Base-by-base conservation (phyloP, 306 rosid species). In the Crotalaria pallida region DNA sequence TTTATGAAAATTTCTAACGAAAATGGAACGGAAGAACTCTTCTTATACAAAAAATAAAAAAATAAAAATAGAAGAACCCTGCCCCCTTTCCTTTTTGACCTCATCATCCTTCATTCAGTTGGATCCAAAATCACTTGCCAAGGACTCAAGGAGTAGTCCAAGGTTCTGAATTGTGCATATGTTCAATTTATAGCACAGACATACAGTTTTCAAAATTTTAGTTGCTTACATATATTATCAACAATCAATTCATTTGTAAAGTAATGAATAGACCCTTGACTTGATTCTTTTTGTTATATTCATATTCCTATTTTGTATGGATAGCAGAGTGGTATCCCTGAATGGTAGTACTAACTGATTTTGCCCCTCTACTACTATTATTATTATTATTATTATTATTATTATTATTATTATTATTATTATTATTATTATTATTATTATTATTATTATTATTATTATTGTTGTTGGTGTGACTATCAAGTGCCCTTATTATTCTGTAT, bases 301-400 rank as follows among this genome's bases (percentile, higher is more conserved):
- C 75, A 60, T 50, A 77, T 77, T 77, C 81, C 65, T 52, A 13
- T 64, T 69, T 60, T 60, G 1, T 60, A 68, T 68, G 80, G 76
- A 49, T 69, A 24, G 17, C 19, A 48, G 3, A 59, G 53, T 44
- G 10, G 10, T 29, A 16, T 34, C 60, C 2, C 6, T 10, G 16
- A n/a, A 31, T 67, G 61, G 11, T 47, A 3, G 8, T 21, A n/a
- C n/a, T n/a, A n/a, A n/a, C n/a, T n/a, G n/a, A n/a, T n/a, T n/a
- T n/a, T n/a, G n/a, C n/a, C n/a, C n/a, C n/a, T n/a, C n/a, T n/a
- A n/a, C n/a, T n/a, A n/a, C n/a, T n/a, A n/a, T n/a, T n/a, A n/a
- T n/a, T n/a, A n/a, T n/a, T n/a, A n/a, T n/a, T n/a, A n/a, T n/a
- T n/a, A n/a, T n/a, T n/a, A n/a, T n/a, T n/a, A n/a, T n/a, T n/a